phyloP scores from a whole-genome alignment of 108 stramenopile species.

The Skeletonema menzelii region DNA sequence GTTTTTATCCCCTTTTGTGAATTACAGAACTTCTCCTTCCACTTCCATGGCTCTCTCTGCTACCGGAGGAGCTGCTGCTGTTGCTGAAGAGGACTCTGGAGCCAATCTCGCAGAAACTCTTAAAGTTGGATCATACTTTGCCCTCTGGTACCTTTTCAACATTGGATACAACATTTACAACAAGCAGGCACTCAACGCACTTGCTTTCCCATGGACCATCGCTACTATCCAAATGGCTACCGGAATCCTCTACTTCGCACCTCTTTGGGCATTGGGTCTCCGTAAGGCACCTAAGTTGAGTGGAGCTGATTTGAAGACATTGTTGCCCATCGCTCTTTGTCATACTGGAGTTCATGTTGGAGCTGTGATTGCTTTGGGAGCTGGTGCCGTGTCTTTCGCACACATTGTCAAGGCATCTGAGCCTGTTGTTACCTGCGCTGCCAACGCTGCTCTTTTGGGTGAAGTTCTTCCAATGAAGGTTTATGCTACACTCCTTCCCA shows the following conservation, averaged over 20 bases:
- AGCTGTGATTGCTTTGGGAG: constrained; percentile 95
- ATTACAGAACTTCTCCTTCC: constrained; percentile 15
- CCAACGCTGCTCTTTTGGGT: constrained; percentile 89
- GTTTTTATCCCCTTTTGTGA: neutral
- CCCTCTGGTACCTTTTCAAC: constrained; percentile 98
- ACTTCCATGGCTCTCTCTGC: constrained; percentile 64
- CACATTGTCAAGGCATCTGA: constrained; percentile 99
- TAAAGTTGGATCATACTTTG: constrained; percentile 90
- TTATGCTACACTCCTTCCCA: constrained; percentile 94
- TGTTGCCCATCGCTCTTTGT: constrained; percentile 93
- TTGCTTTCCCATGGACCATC: constrained; percentile 94
- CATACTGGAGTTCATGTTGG: constrained; percentile 97
- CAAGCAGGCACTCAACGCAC: constrained; percentile 93
- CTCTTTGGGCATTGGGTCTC: constrained; percentile 85
- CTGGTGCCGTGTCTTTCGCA: constrained; percentile 98
- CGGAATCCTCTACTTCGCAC: constrained; percentile 88
- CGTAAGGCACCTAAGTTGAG: constrained; percentile 93
- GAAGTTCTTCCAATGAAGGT: constrained; percentile 85
- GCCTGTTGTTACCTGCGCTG: constrained; percentile 94
- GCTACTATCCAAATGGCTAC: constrained; percentile 96
- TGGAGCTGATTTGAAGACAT: constrained; percentile 81
- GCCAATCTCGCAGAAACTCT: constrained; percentile 68
- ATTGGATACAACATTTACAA: constrained; percentile 99
- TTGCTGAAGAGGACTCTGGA: constrained; percentile 41
- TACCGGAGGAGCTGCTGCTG: constrained; percentile 59